Conservation (phyloP, 2,329 filamentous ascomycete genomes). For the Fusarium agapanthi region DNA sequence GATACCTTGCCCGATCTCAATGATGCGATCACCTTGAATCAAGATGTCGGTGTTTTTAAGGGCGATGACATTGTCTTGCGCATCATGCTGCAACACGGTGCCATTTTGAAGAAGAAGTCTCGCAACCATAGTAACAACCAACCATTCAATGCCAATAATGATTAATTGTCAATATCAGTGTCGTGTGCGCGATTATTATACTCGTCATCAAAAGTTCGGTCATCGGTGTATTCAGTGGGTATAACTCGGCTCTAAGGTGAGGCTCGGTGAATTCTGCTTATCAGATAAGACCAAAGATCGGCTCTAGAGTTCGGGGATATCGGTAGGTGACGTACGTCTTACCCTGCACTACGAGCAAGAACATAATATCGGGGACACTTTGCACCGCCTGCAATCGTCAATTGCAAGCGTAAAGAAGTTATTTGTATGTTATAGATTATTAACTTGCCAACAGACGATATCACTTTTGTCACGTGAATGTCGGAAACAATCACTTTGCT, state of each 20-base stretch:
- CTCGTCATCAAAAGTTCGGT: neutral
- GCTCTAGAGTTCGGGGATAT: neutral
- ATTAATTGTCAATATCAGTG: accelerated
- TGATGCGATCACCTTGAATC: neutral
- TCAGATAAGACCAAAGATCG: neutral
- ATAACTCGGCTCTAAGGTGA: neutral
- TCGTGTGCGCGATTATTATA: neutral
- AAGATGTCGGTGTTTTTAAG: neutral
- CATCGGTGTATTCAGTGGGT: neutral
- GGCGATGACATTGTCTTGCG: neutral
- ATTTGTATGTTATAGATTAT: neutral
- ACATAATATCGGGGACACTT: neutral
- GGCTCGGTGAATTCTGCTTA: neutral
- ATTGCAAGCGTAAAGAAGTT: no score
- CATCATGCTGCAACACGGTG: neutral
- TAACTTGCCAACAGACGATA: neutral
- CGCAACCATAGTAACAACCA: accelerated
- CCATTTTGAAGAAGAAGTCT: neutral
- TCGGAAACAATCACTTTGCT: no score
- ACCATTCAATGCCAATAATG: neutral
- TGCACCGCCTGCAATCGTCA: neutral
- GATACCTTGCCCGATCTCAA: neutral
- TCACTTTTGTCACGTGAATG: neutral
- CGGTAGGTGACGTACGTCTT: neutral
- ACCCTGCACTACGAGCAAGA: neutral